A percentile compares a stretch with the other conserved stretches of the same genome.
These are phyloP conservation scores for Aphanocladium album DNA, from an alignment of 2,329 filamentous ascomycete genomes.

Conservation along the genomic window DNA sequence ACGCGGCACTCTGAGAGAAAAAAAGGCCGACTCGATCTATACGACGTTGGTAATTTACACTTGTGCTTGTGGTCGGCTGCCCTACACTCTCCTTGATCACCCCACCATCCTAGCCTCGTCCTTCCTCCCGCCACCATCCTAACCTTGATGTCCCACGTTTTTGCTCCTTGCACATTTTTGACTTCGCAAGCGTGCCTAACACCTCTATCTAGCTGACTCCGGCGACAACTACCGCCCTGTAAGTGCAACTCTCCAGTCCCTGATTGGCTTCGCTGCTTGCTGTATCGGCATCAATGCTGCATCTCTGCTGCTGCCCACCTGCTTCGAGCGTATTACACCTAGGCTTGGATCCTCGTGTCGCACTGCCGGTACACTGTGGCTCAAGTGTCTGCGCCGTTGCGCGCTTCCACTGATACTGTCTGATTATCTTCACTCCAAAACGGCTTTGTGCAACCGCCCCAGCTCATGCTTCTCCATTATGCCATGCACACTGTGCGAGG, in stretches of 20 bases:
- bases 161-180: constrained; percentile 6
- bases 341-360: neutral
- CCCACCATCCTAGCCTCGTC: constrained; percentile 14
- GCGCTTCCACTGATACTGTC: neutral
- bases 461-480: neutral
- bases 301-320: neutral
- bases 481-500: neutral
- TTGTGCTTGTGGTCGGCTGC: neutral
- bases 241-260: constrained; percentile 30
- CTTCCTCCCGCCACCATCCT: constrained; percentile 14
- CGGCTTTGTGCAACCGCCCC: neutral
- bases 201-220: constrained; percentile 47
- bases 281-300: neutral
- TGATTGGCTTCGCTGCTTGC: neutral
- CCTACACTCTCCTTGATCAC: constrained; percentile 2
- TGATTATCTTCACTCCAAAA: neutral
- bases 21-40: neutral
- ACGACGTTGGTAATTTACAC: neutral
- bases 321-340: neutral
- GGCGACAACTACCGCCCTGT: constrained; percentile 58
- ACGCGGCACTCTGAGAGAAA: neutral
- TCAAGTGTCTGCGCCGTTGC: neutral
- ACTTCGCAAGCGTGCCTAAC: constrained; percentile 32
- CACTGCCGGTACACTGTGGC: neutral
- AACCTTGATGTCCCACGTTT: constrained; percentile 19